Conservation (phyloP, 2,329 filamentous ascomycete species). For the Claviceps sp. region DNA sequence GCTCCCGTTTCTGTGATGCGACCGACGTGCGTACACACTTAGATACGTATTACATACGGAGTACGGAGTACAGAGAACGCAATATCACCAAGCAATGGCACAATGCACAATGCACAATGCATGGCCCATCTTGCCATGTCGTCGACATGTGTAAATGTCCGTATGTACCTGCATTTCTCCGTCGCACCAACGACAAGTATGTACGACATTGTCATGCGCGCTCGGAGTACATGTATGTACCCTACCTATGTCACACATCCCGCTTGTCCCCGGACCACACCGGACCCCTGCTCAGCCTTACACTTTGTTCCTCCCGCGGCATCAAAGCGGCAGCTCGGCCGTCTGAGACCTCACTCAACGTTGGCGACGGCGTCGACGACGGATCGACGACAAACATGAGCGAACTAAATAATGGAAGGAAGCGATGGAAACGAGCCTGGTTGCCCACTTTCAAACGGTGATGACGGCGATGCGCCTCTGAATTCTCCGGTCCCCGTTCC, state of each 20-base stretch:
- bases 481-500: background rate
- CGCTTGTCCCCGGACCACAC: background rate
- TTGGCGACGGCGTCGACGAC: background rate
- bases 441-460: background rate
- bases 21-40: background rate
- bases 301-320: background rate
- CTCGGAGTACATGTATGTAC: too few species aligned
- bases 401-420: background rate
- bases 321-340: background rate
- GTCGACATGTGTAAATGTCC: background rate
- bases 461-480: background rate
- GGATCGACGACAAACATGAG: background rate
- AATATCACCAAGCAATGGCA: conserved; percentile 1
- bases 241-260: background rate
- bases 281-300: background rate
- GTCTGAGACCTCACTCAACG: background rate
- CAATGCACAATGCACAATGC: background rate
- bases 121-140: background rate
- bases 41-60: too few species aligned
- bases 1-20: background rate
- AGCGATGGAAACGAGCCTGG: background rate
- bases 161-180: background rate
- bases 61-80: background rate
- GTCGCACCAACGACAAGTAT: conserved; percentile 1
- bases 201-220: background rate